phyloP scores from a whole-genome alignment of 768 basidiomycete species.

The Wakefieldia striispora region DNA sequence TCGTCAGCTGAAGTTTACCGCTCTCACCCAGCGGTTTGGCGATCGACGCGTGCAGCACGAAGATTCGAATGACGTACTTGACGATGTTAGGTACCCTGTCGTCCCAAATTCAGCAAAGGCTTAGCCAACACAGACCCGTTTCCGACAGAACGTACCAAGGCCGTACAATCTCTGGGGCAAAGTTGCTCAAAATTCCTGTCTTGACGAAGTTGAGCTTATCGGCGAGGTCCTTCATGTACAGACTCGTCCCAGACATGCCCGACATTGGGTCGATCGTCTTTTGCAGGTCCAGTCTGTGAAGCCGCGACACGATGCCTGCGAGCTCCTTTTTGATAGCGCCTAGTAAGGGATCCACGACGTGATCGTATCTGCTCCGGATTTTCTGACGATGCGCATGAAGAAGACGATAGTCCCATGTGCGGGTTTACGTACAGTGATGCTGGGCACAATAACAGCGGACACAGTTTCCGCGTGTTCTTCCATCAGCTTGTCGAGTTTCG shows the following conservation, averaged over 20 bases:
- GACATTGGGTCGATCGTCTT: constrained; percentile 66
- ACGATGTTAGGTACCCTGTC: constrained; percentile 64
- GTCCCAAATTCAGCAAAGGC: background rate
- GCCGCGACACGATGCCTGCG: constrained; percentile 69
- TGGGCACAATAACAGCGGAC: constrained; percentile 50
- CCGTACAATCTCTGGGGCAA: constrained; percentile 68
- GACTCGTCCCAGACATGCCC: constrained; percentile 52
- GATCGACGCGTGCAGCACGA: constrained; percentile 93
- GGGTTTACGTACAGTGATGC: constrained; percentile 50
- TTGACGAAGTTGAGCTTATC: constrained; percentile 83
- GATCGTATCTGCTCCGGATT: constrained; percentile 43
- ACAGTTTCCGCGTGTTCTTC: constrained; percentile 39
- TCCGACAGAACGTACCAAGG: constrained; percentile 54
- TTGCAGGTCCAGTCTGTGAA: constrained; percentile 84
- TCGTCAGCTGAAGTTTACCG: constrained; percentile 91
- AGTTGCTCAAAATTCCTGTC: constrained; percentile 70
- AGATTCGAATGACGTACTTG: constrained; percentile 77
- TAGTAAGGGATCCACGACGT: constrained; percentile 59
- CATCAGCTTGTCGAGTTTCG: constrained; percentile 22
- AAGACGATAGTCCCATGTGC: background rate
- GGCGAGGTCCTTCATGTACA: constrained; percentile 83
- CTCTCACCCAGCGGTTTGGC: constrained; percentile 87
- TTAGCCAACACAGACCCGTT: background rate
- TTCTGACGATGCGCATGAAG: constrained; percentile 14
- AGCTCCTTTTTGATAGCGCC: constrained; percentile 78